These are phyloP conservation scores for Didymella lethalis DNA, from an alignment of 2,329 filamentous ascomycete genomes.

Conservation along the genomic window DNA sequence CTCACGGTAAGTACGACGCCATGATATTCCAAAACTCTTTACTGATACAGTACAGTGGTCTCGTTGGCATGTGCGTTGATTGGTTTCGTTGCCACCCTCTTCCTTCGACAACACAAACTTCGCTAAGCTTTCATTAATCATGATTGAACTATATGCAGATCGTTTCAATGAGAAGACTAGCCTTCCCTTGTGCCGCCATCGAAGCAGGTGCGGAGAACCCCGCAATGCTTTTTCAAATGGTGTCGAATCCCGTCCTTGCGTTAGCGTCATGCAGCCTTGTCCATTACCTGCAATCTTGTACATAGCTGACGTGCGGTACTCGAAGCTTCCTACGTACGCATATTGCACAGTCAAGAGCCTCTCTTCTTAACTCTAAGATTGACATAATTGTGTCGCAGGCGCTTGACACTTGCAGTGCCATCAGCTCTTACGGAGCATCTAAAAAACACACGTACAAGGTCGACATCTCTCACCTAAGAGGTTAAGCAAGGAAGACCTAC, in stretches of 20 bases:
- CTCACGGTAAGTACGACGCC: slow-evolving; percentile 28
- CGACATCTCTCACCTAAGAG: too few species aligned
- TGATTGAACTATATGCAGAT: too few species aligned
- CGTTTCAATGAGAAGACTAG: too few species aligned
- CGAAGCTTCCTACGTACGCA: too few species aligned
- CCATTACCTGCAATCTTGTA: neutral
- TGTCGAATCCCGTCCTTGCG: neutral
- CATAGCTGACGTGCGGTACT: too few species aligned
- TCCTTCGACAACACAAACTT: slow-evolving; percentile 33
- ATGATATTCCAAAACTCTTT: neutral
- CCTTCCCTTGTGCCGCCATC: too few species aligned
- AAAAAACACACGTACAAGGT: neutral
- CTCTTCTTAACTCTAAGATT: too few species aligned
- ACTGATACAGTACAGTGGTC: slow-evolving; percentile 23
- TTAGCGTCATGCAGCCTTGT: slow-evolving; percentile 36
- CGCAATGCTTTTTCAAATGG: neutral
- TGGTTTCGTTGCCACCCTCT: slow-evolving; percentile 29
- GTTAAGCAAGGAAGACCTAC: neutral
- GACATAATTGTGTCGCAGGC: too few species aligned
- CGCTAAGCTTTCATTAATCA: too few species aligned
- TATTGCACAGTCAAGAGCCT: too few species aligned
- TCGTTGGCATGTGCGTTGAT: slow-evolving; percentile 28
- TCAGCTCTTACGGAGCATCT: too few species aligned
- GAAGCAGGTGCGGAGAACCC: neutral
- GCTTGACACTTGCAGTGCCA: too few species aligned